Base-by-base conservation (phyloP, 2,329 filamentous ascomycete species). In the Beauveria asiatica region DNA sequence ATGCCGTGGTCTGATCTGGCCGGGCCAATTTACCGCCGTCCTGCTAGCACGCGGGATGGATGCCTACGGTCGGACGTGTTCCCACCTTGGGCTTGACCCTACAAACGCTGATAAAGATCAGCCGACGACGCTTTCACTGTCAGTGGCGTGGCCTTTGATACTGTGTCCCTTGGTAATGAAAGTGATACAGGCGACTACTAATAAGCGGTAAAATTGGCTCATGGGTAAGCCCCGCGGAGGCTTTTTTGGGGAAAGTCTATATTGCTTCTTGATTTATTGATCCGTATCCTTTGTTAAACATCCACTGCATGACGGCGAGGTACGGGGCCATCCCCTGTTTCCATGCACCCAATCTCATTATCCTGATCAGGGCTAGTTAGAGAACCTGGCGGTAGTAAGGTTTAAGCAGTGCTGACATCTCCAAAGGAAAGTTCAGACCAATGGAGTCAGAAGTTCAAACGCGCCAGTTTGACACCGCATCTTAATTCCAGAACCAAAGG, bases 1-100 rank as follows among this genome's bases (percentile, higher is more conserved):
- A 51, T 33, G 45, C 46, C 37, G 44, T 51, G 56, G 39, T 58
- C 56, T 58, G 46, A 58, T 51, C 33, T 57, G 17, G 33, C 33
- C 46, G 10, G 42, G 44, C 25, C 9, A 37, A 50, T 23, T 52
- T 39, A 53, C 37, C 7, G 13, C 23, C 49, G 41, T 49, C 45
- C 13, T 10, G 39, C 39, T 52, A 52, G 33, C 51, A 45, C 16
- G 17, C 21, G 45, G 49, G 39, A 37, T 30, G 48, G 41, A 13
- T 27, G 48, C 57, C 37, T 23, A 45, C 41, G 39, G 39, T 46
- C 49, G 39, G 57, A 53, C 48, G 5, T 50, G 57, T 19, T 46
- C 19, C 41, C 57, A 19, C 9, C 9, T 57, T 51, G 27, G 45
- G 45, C 55, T 30, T 13, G 17, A 41, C 25, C 46, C 23, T 44